Base-by-base conservation (phyloP, 192 early-diverging fungal genomes). In the Mortierella claussenii region DNA sequence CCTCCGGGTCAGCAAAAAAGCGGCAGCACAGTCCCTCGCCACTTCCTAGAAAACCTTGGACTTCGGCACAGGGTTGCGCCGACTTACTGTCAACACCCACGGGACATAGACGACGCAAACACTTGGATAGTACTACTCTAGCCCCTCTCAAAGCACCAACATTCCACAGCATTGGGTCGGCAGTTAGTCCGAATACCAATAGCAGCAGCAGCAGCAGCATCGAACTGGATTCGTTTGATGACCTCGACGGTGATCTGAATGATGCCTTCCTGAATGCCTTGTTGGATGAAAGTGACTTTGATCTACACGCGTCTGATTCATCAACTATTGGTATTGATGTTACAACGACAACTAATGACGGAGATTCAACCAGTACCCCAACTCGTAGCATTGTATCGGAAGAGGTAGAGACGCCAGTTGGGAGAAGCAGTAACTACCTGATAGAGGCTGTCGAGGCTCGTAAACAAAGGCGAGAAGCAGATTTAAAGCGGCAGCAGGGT, bases 1-100 rank as follows among this genome's bases (percentile, higher is more conserved):
- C 73, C 13, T 76, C 73, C 31, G 64, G 64, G 9, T 33, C 50
- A 1, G 49, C 57, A 13, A 66, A 57, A 42, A 76, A 76, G 47
- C 55, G 73, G 40, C 73, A 76, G 21, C 73, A 76, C 28, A 76
- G 73, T 13, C 73, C 73, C 1, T 76, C 73, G n/a, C 73, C 73
- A 8, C 28, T 76, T 44, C 48, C 73, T 15, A 52, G 53, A 26
- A 26, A 27, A 33, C 26, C 37, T 10, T 51, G 64, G 9, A 55
- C 68, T 7, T 21, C 58, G 3, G 21, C 40, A 28, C 50, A 42
- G 15, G 31, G 6, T 9, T 2, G 53, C 18, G 1, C 4, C 21
- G 24, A 20, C 11, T 43, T 40, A 44, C 48, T 40, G 5, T 42
- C 45, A 31, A 23, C 30, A 23, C n/a, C 56, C 30, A 20, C 6